Conservation (phyloP, 73 alveolate genomes). For the Breviolum minutum region DNA sequence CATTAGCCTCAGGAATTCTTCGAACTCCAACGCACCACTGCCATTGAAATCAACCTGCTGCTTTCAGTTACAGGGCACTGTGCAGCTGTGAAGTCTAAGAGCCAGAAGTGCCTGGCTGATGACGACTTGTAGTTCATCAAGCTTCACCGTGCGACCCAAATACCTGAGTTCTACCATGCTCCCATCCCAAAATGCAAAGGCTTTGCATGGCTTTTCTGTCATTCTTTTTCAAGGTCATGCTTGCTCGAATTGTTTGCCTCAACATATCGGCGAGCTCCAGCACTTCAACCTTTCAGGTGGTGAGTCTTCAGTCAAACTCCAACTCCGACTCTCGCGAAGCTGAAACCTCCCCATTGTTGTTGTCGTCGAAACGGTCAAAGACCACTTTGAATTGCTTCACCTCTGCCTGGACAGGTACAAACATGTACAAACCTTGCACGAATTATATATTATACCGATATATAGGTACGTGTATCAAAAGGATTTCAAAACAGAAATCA, state of each 20-base stretch:
- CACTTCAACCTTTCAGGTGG: conserved; percentile 41
- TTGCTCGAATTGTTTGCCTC: conserved; percentile 1
- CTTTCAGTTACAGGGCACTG: not conserved
- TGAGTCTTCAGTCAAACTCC: not conserved
- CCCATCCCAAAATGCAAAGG: not conserved
- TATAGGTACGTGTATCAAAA: too few species aligned
- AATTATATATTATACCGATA: not conserved
- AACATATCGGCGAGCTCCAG: conserved; percentile 80
- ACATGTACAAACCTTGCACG: not conserved
- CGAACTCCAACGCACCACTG: conserved; percentile 75
- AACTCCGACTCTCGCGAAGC: not conserved
- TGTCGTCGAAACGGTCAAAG: conserved; percentile 83
- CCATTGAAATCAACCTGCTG: conserved; percentile 83
- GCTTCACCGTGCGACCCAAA: conserved; percentile 75
- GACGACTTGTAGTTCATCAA: conserved; percentile 79
- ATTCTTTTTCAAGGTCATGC: not conserved
- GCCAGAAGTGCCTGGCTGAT: conserved; percentile 47
- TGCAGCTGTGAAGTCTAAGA: not conserved
- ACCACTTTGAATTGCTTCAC: conserved; percentile 68
- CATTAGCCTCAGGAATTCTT: conserved; percentile 87
- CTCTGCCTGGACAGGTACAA: conserved; percentile 37
- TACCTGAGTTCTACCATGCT: not conserved
- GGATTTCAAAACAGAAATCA: too few species aligned
- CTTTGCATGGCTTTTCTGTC: not conserved
- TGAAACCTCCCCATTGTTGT: conserved; percentile 70